Percentiles rank a stretch among this genome's conserved stretches.
Evolutionary conservation across 1,284 basidiomycete species (phyloP).

Genomic region (Apiotrichum domesticum): DNA sequence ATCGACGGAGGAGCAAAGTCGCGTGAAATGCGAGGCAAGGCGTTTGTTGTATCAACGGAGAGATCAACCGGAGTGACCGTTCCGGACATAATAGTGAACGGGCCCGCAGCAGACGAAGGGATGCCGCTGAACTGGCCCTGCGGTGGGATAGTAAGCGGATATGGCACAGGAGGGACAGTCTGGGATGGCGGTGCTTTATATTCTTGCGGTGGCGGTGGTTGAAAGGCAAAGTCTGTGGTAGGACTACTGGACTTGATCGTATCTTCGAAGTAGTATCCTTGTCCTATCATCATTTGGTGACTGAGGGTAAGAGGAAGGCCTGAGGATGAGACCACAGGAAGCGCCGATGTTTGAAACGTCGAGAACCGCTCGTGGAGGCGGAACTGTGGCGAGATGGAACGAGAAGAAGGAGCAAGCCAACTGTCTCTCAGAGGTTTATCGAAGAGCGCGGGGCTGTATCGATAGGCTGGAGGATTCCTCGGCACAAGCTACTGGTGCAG

Average conservation of each 20-base stretch:
- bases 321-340: not conserved
- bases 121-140: not conserved
- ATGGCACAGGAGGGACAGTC: not conserved
- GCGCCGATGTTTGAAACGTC: too few relatives aligned
- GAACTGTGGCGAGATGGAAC: too few relatives aligned
- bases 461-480: too few relatives aligned
- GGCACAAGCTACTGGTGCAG: too few relatives aligned
- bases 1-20: slow-evolving; percentile 39
- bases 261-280: not conserved
- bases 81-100: slow-evolving; percentile 1
- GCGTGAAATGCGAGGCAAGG: slow-evolving; percentile 41
- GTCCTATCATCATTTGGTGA: not conserved
- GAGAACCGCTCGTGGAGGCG: too few relatives aligned
- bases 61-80: slow-evolving; percentile 11
- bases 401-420: too few relatives aligned
- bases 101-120: not conserved
- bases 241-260: not conserved
- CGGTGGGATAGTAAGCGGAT: not conserved
- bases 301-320: not conserved
- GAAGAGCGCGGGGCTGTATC: too few relatives aligned
- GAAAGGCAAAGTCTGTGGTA: slow-evolving; percentile 30
- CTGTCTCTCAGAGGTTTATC: too few relatives aligned
- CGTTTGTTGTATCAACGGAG: slow-evolving; percentile 11
- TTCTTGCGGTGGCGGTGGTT: slow-evolving; percentile 14
- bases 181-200: slow-evolving; percentile 2